Base-by-base conservation (phyloP, 2,329 filamentous ascomycete species). In the Aspergillus bombycis region DNA sequence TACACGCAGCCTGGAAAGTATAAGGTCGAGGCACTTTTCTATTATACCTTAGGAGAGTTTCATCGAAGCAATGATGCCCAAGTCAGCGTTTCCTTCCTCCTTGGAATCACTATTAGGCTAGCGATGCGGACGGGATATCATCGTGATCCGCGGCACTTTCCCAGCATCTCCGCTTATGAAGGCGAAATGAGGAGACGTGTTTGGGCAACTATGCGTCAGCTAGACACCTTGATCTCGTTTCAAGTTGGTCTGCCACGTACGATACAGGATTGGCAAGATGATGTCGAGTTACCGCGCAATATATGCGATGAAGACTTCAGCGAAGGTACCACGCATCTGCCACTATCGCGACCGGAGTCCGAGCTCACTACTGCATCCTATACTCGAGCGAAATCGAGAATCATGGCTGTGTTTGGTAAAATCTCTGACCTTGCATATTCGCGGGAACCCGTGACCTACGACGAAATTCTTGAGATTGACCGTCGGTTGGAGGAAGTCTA, bases 191-290 rank as follows among this genome's bases (percentile, higher is more conserved):
- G 81, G 56, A 73, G 81, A 21, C 77, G 81, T 12, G 58, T 77
- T 3, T 83, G 81, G 80, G 69, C 72, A 21, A 68, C 77, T 41
- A 65, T 80, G 10, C 72, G 71, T 32, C 87, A 89, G 71, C 80
- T 90, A 58, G 89, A 91, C 68, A 76, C 85, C 3, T 76, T 91
- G 19, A 81, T 86, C 1, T 84, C 86, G 1, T 89, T 89, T 69
- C 87, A 90, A 68, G 81, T 90, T 64, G 89, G 89, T 1, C 76
- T 91, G 16, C 89, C 89, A 8, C 83, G 84, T 65, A 86, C 88
- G 78, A 81, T 89, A 50, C 81, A 85, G 61, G 81, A 83, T 30
- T 85, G 88, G 66, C 85, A 89, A 58, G 85, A 82, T 50, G 89
- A 91, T 70, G 87, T 86, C 0, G 72, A 77, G 10, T 71, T 83